Conservation (phyloP, 2,329 filamentous ascomycete genomes). For the Drechslerella stenobrocha region DNA sequence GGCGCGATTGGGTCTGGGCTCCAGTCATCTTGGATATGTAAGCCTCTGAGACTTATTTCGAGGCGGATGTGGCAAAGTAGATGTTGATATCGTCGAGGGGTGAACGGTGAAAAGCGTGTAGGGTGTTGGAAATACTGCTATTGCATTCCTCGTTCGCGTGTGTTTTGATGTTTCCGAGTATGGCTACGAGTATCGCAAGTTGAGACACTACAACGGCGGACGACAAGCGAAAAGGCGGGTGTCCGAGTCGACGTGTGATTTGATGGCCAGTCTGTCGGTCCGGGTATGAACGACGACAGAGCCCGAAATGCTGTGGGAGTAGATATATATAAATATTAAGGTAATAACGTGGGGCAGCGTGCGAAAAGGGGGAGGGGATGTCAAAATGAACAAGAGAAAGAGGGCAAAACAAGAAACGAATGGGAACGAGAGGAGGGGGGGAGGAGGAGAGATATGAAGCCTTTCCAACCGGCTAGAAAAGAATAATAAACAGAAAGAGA, state of each 20-base stretch:
- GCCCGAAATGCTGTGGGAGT: slow-evolving; percentile 21
- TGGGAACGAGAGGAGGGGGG: slow-evolving; percentile 50
- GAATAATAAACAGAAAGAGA: slow-evolving; percentile 53
- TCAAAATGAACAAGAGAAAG: slow-evolving; percentile 50
- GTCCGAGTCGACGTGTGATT: slow-evolving; percentile 36
- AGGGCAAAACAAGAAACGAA: slow-evolving; percentile 40
- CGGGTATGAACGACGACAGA: slow-evolving; percentile 51
- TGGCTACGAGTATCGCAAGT: slow-evolving; percentile 50
- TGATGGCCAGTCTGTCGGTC: slow-evolving; percentile 52
- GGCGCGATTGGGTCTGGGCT: slow-evolving; percentile 56
- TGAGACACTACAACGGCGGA: slow-evolving; percentile 33
- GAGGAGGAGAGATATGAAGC: slow-evolving; percentile 51
- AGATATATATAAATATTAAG: slow-evolving; percentile 52
- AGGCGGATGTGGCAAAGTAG: slow-evolving; percentile 25
- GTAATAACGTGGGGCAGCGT: slow-evolving; percentile 54
- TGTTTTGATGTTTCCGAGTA: slow-evolving; percentile 55
- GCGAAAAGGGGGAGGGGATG: slow-evolving; percentile 54
- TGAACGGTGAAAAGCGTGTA: slow-evolving; percentile 17
- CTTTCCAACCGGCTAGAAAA: slow-evolving; percentile 50
- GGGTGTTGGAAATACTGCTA: slow-evolving; percentile 37
- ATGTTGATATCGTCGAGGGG: slow-evolving; percentile 53
- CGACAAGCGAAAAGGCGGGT: slow-evolving; percentile 45
- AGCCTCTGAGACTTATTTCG: slow-evolving; percentile 31
- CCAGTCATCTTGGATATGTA: slow-evolving; percentile 65
- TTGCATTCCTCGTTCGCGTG: slow-evolving; percentile 50